These are phyloP conservation scores for Sporopachydermia quercuum DNA, from an alignment of 805 yeast species.

Conservation along the genomic window DNA sequence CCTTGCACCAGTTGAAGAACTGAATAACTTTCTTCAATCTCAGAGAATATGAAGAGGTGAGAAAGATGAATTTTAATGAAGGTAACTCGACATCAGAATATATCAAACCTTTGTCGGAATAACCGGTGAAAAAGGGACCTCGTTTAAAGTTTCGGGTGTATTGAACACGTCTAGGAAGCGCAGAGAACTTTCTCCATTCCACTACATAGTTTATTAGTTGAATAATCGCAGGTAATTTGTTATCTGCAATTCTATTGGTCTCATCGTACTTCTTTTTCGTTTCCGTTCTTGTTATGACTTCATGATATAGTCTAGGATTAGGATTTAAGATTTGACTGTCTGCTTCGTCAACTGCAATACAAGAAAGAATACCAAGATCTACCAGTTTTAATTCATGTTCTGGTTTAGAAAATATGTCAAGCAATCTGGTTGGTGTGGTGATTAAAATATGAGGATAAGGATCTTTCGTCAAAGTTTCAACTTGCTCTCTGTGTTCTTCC, in stretches of 20 bases:
- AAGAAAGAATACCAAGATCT: not conserved
- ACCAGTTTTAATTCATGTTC: not conserved
- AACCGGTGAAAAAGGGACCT: too few species aligned
- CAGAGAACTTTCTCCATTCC: not conserved
- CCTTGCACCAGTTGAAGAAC: conserved; percentile 1
- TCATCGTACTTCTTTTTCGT: not conserved
- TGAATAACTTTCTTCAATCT: not conserved
- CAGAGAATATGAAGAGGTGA: not conserved
- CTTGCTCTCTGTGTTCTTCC: conserved; percentile 13
- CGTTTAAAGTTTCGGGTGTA: too few species aligned
- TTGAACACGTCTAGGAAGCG: not conserved
- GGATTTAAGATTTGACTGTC: not conserved
- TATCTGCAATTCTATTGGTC: not conserved
- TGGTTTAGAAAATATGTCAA: conserved; percentile 26
- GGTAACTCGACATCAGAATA: not conserved
- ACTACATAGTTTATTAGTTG: not conserved
- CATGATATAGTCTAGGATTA: not conserved
- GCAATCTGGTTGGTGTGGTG: conserved; percentile 39
- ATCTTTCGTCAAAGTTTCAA: conserved; percentile 7
- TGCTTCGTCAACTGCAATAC: not conserved
- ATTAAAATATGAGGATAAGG: conserved; percentile 29
- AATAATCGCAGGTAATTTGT: not conserved
- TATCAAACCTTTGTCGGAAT: too few species aligned
- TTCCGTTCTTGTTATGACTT: not conserved
- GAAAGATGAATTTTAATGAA: not conserved